Base-by-base conservation (phyloP, 2,329 filamentous ascomycete genomes). In the Ophiocordyceps sinensis region DNA sequence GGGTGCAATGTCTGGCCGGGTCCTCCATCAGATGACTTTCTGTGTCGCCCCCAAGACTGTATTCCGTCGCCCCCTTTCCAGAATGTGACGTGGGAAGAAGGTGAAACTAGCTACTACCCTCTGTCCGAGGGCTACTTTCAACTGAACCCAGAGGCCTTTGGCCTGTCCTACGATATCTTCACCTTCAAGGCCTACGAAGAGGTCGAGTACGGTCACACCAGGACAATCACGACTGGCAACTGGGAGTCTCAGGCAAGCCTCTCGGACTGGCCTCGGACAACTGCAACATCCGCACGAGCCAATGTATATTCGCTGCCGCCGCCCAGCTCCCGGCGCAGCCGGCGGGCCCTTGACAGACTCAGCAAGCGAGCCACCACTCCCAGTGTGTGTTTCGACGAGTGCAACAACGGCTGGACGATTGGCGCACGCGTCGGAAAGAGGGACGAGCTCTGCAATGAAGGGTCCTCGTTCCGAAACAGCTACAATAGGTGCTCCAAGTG, bases 131-230 rank as follows among this genome's bases (percentile, higher is more conserved):
- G 69, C 4, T 83, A 82, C 53, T 84, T 77, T 59, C 70, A 82
- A 44, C 65, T 84, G n/a, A 64, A 77, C 42, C 63, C 80, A 0
- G 55, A 63, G 1, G 66, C 66, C 0, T 85, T 84, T 43, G 79
- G 78, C 5, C 61, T 84, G 14, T 71, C 66, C 39, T 79, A 74
- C 44, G 71, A 70, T 35, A 77, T 83, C 15, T 83, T 81, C 45
- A 64, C 66, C 17, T 58, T 66, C 21, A 51, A 68, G 5, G 49
- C 61, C 1, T 50, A 65, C 11, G 49, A 63, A 5, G 59, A 58
- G 41, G 53, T 59, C 2, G 41, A 62, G 7, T 48, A 59, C 26
- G 61, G 60, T 23, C 53, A 57, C 10, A 52, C 60, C 2, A 65
- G 58, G 0, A 74, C 70, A 1, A 58, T 67, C 39, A 65, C 64